Conservation (phyloP, 495 filamentous ascomycete genomes). For the Penicillium bialowiezense region DNA sequence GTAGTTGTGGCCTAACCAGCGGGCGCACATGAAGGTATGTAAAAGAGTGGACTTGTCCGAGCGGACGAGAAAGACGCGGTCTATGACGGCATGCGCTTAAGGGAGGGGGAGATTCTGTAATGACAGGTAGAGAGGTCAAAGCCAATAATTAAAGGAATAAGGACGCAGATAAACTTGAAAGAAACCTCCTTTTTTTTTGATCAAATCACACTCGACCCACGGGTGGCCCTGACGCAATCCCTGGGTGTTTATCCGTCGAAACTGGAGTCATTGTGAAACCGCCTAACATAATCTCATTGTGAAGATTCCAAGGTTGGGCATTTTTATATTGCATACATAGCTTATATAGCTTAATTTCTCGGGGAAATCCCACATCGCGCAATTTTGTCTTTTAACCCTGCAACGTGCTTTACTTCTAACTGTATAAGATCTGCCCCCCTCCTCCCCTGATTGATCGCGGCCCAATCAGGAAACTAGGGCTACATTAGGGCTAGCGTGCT, state of each 20-base stretch:
- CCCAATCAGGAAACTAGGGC: slow-evolving; percentile 13
- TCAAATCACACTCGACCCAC: slow-evolving; percentile 27
- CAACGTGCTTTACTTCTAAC: not conserved
- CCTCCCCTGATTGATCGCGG: too few species aligned
- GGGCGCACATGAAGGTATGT: slow-evolving; percentile 22
- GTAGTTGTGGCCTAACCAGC: slow-evolving; percentile 23
- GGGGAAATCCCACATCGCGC: not conserved
- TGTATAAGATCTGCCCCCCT: too few species aligned
- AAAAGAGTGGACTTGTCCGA: slow-evolving; percentile 34
- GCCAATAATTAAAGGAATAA: slow-evolving; percentile 4
- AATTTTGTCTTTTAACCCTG: not conserved
- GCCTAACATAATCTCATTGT: not conserved
- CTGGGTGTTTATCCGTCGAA: not conserved
- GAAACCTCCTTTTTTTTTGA: too few species aligned
- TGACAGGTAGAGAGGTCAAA: slow-evolving; percentile 10
- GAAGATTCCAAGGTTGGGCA: too few species aligned
- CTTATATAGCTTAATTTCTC: not conserved
- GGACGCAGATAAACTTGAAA: too few species aligned
- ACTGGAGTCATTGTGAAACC: slow-evolving; percentile 1
- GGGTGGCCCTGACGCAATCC: slow-evolving; percentile 16
- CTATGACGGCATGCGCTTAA: slow-evolving; percentile 35
- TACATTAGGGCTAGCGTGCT: slow-evolving; percentile 22
- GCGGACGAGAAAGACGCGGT: slow-evolving; percentile 35
- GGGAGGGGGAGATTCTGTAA: slow-evolving; percentile 5
- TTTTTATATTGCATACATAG: too few species aligned